These are phyloP conservation scores for Phaffomyces antillensis DNA, from an alignment of 805 yeast genomes.

Conservation along the genomic window DNA sequence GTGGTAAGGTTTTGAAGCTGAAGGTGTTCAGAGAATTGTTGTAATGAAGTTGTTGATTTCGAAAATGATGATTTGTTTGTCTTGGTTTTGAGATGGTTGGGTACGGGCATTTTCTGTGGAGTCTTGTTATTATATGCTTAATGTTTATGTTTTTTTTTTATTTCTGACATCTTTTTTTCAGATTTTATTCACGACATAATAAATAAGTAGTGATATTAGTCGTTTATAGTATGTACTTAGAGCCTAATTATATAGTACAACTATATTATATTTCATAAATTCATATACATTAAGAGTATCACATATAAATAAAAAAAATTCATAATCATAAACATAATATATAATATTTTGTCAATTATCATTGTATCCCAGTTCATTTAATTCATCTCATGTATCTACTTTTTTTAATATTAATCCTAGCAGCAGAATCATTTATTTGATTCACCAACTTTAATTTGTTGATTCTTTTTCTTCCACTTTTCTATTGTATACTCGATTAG, in stretches of 20 bases:
- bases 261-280: too few relatives aligned
- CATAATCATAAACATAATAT: too few relatives aligned
- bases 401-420: too few relatives aligned
- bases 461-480: background rate
- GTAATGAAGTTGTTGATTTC: slow-evolving; percentile 7
- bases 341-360: too few relatives aligned
- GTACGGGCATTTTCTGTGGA: background rate
- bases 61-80: background rate
- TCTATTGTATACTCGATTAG: slow-evolving; percentile 4
- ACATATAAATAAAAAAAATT: too few relatives aligned
- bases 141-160: background rate
- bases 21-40: background rate
- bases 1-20: background rate
- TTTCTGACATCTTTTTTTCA: background rate
- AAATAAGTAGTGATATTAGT: too few relatives aligned
- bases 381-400: too few relatives aligned
- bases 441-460: background rate
- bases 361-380: too few relatives aligned
- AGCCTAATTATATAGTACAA: too few relatives aligned
- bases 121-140: background rate
- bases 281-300: too few relatives aligned
- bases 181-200: too few relatives aligned
- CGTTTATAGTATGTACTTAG: too few relatives aligned
- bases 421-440: background rate
- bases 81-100: background rate